Conservation (phyloP, 2,329 filamentous ascomycete genomes). For the Phyllachora maydis region DNA sequence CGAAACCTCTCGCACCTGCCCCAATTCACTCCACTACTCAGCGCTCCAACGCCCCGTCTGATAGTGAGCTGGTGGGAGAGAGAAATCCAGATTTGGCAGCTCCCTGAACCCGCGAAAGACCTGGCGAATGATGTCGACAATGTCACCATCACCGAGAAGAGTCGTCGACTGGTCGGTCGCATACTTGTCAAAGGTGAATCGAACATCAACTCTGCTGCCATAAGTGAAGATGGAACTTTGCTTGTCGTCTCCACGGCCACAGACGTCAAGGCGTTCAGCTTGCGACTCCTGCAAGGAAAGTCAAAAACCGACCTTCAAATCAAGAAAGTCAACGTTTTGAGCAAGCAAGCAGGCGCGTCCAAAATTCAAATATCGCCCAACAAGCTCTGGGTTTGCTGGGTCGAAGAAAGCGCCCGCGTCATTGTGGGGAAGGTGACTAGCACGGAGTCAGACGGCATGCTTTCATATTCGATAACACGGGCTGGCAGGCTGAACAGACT, state of each 20-base stretch:
- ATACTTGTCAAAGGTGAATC: slow-evolving; percentile 56
- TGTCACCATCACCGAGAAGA: slow-evolving; percentile 23
- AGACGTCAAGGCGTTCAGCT: slow-evolving; percentile 58
- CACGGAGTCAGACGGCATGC: slow-evolving; percentile 9
- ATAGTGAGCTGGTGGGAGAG: slow-evolving; percentile 86
- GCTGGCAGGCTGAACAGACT: slow-evolving; percentile 29
- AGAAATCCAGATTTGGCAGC: slow-evolving; percentile 65
- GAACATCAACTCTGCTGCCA: slow-evolving; percentile 50
- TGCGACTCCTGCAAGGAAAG: too few species aligned
- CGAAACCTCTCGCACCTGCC: slow-evolving; percentile 68
- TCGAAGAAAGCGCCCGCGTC: slow-evolving; percentile 40
- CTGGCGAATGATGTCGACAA: slow-evolving; percentile 20
- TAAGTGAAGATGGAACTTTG: slow-evolving; percentile 51
- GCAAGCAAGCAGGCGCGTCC: slow-evolving; percentile 41
- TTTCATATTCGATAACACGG: slow-evolving; percentile 18
- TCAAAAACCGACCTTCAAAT: slow-evolving; percentile 50
- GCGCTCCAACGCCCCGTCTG: slow-evolving; percentile 52
- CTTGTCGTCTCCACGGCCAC: slow-evolving; percentile 57
- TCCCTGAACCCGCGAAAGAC: slow-evolving; percentile 24
- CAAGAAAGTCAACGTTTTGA: slow-evolving; percentile 45
- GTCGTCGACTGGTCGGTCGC: slow-evolving; percentile 46
- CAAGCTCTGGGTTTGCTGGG: slow-evolving; percentile 44
- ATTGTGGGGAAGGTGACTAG: slow-evolving; percentile 25
- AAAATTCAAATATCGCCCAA: slow-evolving; percentile 50
- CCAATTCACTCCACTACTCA: slow-evolving; percentile 52